A percentile compares a stretch with the other conserved stretches of the same genome.
Evolutionary conservation across 805 yeast genomes (phyloP).

Genomic region (Sugiyamaella floridensis): DNA sequence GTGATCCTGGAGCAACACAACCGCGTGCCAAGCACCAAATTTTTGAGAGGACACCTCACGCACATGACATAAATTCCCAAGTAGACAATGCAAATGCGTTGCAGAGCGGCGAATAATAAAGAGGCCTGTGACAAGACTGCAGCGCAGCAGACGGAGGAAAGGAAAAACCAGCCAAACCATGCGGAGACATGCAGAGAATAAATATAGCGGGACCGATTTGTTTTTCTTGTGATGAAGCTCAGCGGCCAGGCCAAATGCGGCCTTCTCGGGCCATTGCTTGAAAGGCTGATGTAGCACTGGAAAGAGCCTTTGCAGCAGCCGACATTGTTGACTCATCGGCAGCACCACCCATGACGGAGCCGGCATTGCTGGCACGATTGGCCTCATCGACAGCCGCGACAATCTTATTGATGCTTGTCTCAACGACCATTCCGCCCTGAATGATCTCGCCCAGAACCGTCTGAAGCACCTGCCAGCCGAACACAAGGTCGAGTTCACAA

Average conservation of each 20-base stretch:
- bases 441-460: constrained; percentile 80
- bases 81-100: too few relatives aligned
- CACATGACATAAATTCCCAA: too few relatives aligned
- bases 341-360: constrained; percentile 5
- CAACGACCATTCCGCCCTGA: constrained; percentile 98
- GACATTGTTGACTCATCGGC: constrained; percentile 18
- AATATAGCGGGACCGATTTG: too few relatives aligned
- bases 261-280: constrained; percentile 23
- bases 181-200: background rate
- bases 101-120: too few relatives aligned
- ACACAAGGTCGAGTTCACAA: constrained; percentile 92
- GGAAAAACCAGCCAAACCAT: background rate
- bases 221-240: background rate
- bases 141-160: too few relatives aligned
- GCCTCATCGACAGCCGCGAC: constrained; percentile 50
- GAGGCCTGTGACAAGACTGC: too few relatives aligned
- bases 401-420: constrained; percentile 74
- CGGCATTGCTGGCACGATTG: constrained; percentile 21
- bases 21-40: too few relatives aligned
- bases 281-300: constrained; percentile 23
- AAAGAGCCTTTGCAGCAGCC: constrained; percentile 22
- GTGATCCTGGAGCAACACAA: too few relatives aligned
- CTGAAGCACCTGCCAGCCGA: constrained; percentile 96
- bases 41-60: too few relatives aligned
- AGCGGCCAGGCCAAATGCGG: constrained; percentile 19